Evolutionary conservation across 2,329 filamentous ascomycete species (phyloP).

Genomic region (Esteya vermicola): DNA sequence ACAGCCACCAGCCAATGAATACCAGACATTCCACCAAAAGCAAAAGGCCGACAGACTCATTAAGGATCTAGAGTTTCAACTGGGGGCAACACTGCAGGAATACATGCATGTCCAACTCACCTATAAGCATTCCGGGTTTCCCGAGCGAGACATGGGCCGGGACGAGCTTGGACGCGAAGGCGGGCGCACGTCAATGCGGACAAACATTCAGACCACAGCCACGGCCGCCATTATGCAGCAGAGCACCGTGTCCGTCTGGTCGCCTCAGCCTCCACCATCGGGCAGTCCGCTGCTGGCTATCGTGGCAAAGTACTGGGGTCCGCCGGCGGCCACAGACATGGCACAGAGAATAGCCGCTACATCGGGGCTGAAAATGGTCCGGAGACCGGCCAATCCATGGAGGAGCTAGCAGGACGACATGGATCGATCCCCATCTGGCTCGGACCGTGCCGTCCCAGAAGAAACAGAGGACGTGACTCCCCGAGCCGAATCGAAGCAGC

Average conservation of each 20-base stretch:
- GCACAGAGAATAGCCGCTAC: conserved; percentile 18
- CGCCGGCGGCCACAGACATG: conserved; percentile 25
- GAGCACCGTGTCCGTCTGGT: conserved; percentile 36
- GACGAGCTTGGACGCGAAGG: conserved; percentile 2
- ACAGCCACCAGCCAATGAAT: conserved; percentile 15
- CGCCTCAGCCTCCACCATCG: conserved; percentile 23
- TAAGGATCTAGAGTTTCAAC: conserved; percentile 40
- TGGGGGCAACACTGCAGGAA: conserved; percentile 31
- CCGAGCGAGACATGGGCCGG: conserved; percentile 11
- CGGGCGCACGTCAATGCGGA: conserved; percentile 27
- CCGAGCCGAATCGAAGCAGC: conserved; percentile 2
- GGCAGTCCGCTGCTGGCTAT: conserved; percentile 27
- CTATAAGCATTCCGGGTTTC: conserved; percentile 44
- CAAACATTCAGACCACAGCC: conserved; percentile 36
- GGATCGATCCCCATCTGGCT: background rate
- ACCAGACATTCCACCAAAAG: conserved; percentile 6
- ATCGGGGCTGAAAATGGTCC: background rate
- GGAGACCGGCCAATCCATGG: conserved; percentile 3
- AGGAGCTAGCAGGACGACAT: background rate
- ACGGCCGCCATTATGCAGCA: conserved; percentile 35
- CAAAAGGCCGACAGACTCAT: conserved; percentile 41
- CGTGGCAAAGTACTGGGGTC: conserved; percentile 34
- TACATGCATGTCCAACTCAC: conserved; percentile 38
- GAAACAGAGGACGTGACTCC: conserved; percentile 7
- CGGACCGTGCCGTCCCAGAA: background rate